Percentiles rank a stretch among this genome's conserved stretches.
phyloP scores from a whole-genome alignment of 2,329 filamentous ascomycete species.

The Emergomyces orientalis region DNA sequence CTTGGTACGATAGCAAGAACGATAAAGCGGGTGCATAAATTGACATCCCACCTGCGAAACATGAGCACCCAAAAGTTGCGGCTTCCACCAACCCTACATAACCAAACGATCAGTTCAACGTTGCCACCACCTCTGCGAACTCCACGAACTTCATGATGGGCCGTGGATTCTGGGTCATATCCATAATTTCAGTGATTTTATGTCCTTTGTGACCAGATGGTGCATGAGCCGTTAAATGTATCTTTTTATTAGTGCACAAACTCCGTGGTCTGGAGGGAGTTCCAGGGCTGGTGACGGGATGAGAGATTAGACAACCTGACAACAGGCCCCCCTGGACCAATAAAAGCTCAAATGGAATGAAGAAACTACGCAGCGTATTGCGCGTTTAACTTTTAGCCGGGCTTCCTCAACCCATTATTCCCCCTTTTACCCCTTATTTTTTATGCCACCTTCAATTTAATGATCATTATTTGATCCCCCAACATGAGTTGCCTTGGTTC shows the following conservation, averaged over 20 bases:
- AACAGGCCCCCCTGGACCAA: neutral
- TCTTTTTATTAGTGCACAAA: constrained; percentile 26
- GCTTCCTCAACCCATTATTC: too few species aligned
- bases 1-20: constrained; percentile 25
- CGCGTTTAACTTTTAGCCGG: neutral
- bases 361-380: too few species aligned
- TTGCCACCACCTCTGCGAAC: constrained; percentile 22
- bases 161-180: constrained; percentile 1
- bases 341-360: too few species aligned
- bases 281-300: too few species aligned
- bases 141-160: too few species aligned
- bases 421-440: too few species aligned
- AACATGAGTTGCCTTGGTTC: too few species aligned
- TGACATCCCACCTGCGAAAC: constrained; percentile 20
- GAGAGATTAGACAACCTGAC: neutral
- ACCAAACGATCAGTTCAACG: constrained; percentile 19
- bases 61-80: neutral
- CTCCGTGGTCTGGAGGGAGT: constrained; percentile 15
- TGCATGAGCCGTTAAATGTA: constrained; percentile 24
- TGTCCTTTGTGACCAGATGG: constrained; percentile 21
- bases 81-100: too few species aligned
- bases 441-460: too few species aligned
- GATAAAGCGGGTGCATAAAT: constrained; percentile 15
- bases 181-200: too few species aligned
- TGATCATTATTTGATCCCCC: too few species aligned